Evolutionary conservation across 306 rosid genomes (phyloP), one percentile per base, ranked within the genome.

Genomic region (Dalbergia cultrata): DNA sequence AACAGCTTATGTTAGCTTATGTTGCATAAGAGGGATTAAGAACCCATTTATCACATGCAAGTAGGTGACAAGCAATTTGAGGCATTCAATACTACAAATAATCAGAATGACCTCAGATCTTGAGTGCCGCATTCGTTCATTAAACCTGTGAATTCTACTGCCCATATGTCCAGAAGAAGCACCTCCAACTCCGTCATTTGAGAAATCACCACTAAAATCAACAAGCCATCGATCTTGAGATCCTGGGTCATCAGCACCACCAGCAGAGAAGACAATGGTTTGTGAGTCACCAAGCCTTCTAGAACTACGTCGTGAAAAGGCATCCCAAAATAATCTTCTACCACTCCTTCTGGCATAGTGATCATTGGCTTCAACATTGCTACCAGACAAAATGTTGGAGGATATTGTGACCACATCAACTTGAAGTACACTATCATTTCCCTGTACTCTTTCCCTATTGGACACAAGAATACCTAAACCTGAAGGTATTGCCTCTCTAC

Each of bases 201-300:
- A 77, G 80, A 86, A 86, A 76, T 89, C 94, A 73, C 92, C 88
- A 83, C 94, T 87, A 85, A 95, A 85, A 88, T 94, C 97, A 85
- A 95, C 92, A 67, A 93, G 93, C 99, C 99, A 95, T 75, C 85
- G 86, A 81, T 95, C 98, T 72, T 82, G 94, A 81, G 92, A 90
- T 81, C 93, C 91, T 60, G 84, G 67, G 74, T 86, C 90, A 80
- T 89, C 92, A 10, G 85, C 47, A 59, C 86, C 97, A 80, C 90
- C 90, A 26, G 89, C 68, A 52, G 97, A 89, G 79, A 91, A 87
- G 80, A 90, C 79, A 54, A 91, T 70, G 44, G 96, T 87, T 21
- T 94, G 92, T 80, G 99, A 91, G 79, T 93, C 96, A 70, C 89
- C 85, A 54, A 85, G 89, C 82, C 97, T 90, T 86, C 99, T 87